Evolutionary conservation across 2,329 filamentous ascomycete species (phyloP).

Genomic region (Penicillium crustosum): DNA sequence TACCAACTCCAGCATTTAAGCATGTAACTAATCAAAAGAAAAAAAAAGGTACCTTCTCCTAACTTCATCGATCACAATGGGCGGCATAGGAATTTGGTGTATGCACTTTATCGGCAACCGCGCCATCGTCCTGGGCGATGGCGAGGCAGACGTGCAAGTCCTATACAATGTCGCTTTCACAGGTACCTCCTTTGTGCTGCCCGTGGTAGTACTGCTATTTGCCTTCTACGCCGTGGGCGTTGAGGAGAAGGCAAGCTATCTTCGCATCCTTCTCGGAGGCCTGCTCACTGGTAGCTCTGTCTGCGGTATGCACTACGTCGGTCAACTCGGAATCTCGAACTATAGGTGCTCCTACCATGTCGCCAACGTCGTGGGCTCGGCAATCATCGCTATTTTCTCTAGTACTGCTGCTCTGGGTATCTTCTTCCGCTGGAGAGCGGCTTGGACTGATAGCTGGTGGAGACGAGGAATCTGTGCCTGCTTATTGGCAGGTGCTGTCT

Average conservation of each 20-base stretch:
- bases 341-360: slow-evolving; percentile 65
- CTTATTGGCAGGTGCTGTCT: slow-evolving; percentile 71
- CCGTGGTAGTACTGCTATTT: slow-evolving; percentile 69
- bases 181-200: slow-evolving; percentile 74
- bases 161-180: slow-evolving; percentile 72
- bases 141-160: slow-evolving; percentile 64
- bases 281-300: slow-evolving; percentile 71
- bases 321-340: slow-evolving; percentile 79
- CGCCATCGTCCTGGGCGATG: slow-evolving; percentile 69
- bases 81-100: slow-evolving; percentile 71
- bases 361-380: slow-evolving; percentile 65
- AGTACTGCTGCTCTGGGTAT: slow-evolving; percentile 68
- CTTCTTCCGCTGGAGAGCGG: slow-evolving; percentile 74
- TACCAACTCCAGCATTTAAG: not conserved
- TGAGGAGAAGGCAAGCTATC: slow-evolving; percentile 57
- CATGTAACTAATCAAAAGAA: not conserved
- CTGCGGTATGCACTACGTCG: slow-evolving; percentile 84
- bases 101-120: slow-evolving; percentile 85
- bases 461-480: slow-evolving; percentile 66
- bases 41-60: slow-evolving; percentile 59
- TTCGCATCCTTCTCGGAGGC: slow-evolving; percentile 63
- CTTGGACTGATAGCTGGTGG: slow-evolving; percentile 79
- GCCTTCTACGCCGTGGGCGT: slow-evolving; percentile 71
- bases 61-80: slow-evolving; percentile 68
- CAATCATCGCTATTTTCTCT: slow-evolving; percentile 69